Conservation (phyloP, 2,329 filamentous ascomycete genomes). For the Tolypocladium tundrense region DNA sequence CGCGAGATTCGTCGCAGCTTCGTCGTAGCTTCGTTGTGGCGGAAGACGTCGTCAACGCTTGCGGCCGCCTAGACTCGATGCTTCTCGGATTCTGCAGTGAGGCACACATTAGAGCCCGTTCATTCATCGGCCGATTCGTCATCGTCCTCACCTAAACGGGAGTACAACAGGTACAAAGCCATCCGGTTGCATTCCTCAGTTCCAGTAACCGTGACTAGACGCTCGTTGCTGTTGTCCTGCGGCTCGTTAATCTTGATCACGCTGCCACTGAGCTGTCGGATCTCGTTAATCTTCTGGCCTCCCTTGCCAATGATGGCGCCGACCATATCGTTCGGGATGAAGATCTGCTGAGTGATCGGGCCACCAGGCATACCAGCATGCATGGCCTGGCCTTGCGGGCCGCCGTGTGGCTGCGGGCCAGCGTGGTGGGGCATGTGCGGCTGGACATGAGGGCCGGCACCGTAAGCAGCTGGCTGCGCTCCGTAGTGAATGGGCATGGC, state of each 20-base stretch:
- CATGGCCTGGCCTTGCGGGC: constrained; percentile 65
- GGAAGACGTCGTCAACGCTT: background rate
- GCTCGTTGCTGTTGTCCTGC: constrained; percentile 97
- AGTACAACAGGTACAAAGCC: constrained; percentile 99
- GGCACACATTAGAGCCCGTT: background rate
- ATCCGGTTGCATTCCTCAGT: constrained; percentile 98
- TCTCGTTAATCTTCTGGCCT: constrained; percentile 98
- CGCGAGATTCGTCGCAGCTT: background rate
- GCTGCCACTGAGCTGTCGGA: constrained; percentile 89
- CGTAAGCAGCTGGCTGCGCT: constrained; percentile 64
- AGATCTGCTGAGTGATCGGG: constrained; percentile 94
- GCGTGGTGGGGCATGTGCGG: constrained; percentile 57
- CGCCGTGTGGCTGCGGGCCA: constrained; percentile 45
- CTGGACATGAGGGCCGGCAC: constrained; percentile 65
- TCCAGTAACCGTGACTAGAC: constrained; percentile 91
- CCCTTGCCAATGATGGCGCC: constrained; percentile 98
- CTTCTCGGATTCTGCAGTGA: constrained; percentile 31
- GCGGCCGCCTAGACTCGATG: constrained; percentile 25
- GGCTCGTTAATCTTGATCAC: constrained; percentile 99
- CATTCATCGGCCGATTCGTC: constrained; percentile 12
- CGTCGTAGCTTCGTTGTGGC: no score
- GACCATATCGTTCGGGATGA: constrained; percentile 99
- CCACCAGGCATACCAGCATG: constrained; percentile 47
- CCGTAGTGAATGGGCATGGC: constrained; percentile 72
- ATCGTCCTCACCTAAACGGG: constrained; percentile 67